These are phyloP conservation scores for Candida easanensis DNA, from an alignment of 805 yeast genomes.

Conservation along the genomic window DNA sequence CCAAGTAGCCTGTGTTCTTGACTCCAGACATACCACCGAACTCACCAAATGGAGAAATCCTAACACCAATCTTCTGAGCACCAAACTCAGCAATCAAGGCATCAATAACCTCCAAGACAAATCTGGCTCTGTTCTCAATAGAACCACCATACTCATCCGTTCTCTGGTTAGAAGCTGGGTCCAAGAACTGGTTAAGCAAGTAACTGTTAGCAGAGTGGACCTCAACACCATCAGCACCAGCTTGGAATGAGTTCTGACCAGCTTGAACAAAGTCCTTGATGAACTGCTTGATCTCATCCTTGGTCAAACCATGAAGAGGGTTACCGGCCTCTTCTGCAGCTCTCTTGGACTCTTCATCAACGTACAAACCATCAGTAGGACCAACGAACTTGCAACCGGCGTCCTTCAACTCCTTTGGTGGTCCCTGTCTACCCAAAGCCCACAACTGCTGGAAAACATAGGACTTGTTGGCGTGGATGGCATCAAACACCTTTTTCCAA, in stretches of 20 bases:
- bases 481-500: constrained; percentile 47
- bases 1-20: constrained; percentile 33
- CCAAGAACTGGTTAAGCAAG: constrained; percentile 51
- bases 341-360: constrained; percentile 31
- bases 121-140: constrained; percentile 42
- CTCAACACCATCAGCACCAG: constrained; percentile 59
- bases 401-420: constrained; percentile 33
- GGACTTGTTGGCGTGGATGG: constrained; percentile 48
- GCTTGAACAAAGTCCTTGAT: constrained; percentile 41
- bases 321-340: constrained; percentile 33
- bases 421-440: constrained; percentile 42
- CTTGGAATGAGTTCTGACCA: constrained; percentile 34
- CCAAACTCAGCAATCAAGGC: constrained; percentile 51
- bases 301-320: constrained; percentile 18
- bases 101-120: constrained; percentile 47
- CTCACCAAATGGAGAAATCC: constrained; percentile 44
- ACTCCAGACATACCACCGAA: constrained; percentile 38
- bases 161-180: constrained; percentile 40
- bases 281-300: constrained; percentile 36
- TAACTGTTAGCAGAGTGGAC: constrained; percentile 73
- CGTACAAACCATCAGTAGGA: constrained; percentile 36
- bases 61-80: constrained; percentile 42
- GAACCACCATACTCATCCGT: constrained; percentile 54
- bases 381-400: constrained; percentile 35
- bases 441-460: constrained; percentile 48